Conservation (phyloP, 23 red algal species). For the Chondrus crispus region DNA sequence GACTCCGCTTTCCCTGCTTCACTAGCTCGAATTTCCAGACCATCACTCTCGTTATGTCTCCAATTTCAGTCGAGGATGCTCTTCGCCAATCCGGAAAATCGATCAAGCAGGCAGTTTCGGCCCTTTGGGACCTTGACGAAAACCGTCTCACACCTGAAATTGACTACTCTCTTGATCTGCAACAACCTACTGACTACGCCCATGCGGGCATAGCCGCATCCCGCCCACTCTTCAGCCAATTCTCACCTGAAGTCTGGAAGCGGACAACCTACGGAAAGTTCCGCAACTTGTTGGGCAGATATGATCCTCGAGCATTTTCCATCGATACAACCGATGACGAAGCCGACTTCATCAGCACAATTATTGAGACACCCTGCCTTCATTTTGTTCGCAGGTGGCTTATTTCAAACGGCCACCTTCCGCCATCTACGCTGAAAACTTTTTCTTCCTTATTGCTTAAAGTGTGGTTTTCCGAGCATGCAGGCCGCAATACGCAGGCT, state of each 20-base stretch:
- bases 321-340: constrained; percentile 50
- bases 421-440: neutral
- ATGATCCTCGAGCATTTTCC: constrained; percentile 29
- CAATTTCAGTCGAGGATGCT: constrained; percentile 16
- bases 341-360: constrained; percentile 29
- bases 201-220: too few species aligned
- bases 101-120: neutral
- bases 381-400: constrained; percentile 26
- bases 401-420: neutral
- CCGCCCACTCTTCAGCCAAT: constrained; percentile 47
- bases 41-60: neutral
- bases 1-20: too few species aligned
- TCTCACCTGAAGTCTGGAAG: constrained; percentile 43
- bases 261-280: constrained; percentile 46
- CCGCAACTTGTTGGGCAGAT: constrained; percentile 58
- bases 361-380: constrained; percentile 17
- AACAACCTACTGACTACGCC: neutral
- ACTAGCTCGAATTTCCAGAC: too few species aligned
- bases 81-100: neutral
- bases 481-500: neutral
- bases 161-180: constrained; percentile 38
- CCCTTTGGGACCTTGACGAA: constrained; percentile 47
- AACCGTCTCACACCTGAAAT: constrained; percentile 50
- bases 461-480: constrained; percentile 51
- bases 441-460: constrained; percentile 22